Base-by-base conservation (phyloP, 371 early-diverging fungal species). In the Mucor piriformis region DNA sequence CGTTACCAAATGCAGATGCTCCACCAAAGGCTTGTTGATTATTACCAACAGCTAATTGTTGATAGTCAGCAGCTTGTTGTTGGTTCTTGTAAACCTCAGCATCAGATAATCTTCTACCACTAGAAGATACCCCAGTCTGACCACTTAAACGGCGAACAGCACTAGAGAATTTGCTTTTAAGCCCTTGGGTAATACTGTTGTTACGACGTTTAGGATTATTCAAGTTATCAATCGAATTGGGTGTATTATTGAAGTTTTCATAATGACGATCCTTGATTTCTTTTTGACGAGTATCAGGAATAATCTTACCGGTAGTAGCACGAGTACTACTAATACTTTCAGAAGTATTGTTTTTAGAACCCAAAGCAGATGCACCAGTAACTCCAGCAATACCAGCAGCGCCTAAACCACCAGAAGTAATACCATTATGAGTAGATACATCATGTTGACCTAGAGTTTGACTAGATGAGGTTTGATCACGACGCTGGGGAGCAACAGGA, bases 301-400 rank as follows among this genome's bases (percentile, higher is more conserved):
- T 37, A 46, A 56, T 50, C 1, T 51, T 25, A 7, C 47, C 57
- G 29, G 33, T 50, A 21, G 49, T 63, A 20, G 63, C 63, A 38
- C 63, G 63, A 32, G 57, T 63, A 32, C 63, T 63, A 21, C 63
- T 63, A 15, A 63, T 34, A 10, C 63, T 63, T 57, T 51, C 63
- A 37, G 33, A 40, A 34, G 35, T 25, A 13, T 27, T 24, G 8
- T 20, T 40, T 6, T n/a, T 6, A 42, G 29, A 18, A 13, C 52
- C 52, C 13, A 35, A 24, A 25, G 23, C 52, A 24, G 52, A 23
- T 6, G 23, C 38, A 6, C 52, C 52, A n/a, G 52, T 51, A 18
- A 40, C 54, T 8, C 27, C 40, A 40, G 40, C 54, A 27, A 27
- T 53, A 18, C 54, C 54, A 25, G 24, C 54, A 25, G n/a, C n/a